These are phyloP conservation scores for Colletotrichum horii DNA, from an alignment of 2,329 filamentous ascomycete species.

Conservation along the genomic window DNA sequence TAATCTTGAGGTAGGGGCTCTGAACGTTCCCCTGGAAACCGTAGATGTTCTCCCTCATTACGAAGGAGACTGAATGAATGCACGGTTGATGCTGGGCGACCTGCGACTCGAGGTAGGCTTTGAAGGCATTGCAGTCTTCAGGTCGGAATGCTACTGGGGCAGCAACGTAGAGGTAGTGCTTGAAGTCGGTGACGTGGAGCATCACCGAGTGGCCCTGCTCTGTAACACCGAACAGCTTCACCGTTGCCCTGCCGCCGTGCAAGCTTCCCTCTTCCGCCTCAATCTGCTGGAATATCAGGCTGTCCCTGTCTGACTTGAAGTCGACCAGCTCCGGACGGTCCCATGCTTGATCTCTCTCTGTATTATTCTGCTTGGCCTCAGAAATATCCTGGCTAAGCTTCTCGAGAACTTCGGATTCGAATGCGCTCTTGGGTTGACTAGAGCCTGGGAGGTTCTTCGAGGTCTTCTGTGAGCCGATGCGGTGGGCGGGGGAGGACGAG, in stretches of 20 bases:
- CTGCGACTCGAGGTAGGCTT: conserved; percentile 79
- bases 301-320: conserved; percentile 65
- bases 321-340: conserved; percentile 62
- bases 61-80: conserved; percentile 82
- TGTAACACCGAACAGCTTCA: conserved; percentile 95
- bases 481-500: conserved; percentile 59
- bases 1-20: conserved; percentile 92
- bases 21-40: conserved; percentile 93
- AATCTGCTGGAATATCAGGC: conserved; percentile 91
- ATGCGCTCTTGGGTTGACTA: conserved; percentile 85
- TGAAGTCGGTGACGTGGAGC: conserved; percentile 93
- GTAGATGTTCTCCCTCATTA: conserved; percentile 88
- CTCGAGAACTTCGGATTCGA: conserved; percentile 93
- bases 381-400: conserved; percentile 94
- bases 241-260: conserved; percentile 74
- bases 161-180: conserved; percentile 93
- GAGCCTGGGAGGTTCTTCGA: conserved; percentile 69
- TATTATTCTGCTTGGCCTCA: conserved; percentile 82
- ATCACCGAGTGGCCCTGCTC: conserved; percentile 85
- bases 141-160: conserved; percentile 83
- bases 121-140: conserved; percentile 79
- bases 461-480: conserved; percentile 68
- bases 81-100: conserved; percentile 74
- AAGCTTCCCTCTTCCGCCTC: conserved; percentile 91
- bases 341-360: conserved; percentile 95